Conservation (phyloP, 2,329 filamentous ascomycete species). For the Chaetoscypha palmicola region DNA sequence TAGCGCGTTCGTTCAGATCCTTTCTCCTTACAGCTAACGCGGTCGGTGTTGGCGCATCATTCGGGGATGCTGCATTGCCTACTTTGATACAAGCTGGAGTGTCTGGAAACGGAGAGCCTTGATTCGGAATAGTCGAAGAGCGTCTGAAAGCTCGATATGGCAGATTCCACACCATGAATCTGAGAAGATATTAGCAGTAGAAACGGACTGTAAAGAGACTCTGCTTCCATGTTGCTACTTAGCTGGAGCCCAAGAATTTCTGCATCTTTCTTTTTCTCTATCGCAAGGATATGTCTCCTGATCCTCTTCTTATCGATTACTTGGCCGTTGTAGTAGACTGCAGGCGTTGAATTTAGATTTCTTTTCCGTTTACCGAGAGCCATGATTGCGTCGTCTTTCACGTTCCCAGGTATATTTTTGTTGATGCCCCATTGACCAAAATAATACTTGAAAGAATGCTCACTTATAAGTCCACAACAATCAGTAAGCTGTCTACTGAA, state of each 20-base stretch:
- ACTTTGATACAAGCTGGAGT: constrained; percentile 23
- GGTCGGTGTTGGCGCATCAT: constrained; percentile 24
- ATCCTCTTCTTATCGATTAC: constrained; percentile 26
- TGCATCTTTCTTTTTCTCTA: neutral
- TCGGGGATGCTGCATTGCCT: constrained; percentile 18
- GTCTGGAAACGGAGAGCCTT: neutral
- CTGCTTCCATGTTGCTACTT: constrained; percentile 7
- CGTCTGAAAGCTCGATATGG: constrained; percentile 5
- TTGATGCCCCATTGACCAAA: constrained; percentile 30
- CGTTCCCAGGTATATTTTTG: constrained; percentile 22
- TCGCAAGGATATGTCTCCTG: constrained; percentile 23
- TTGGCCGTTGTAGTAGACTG: constrained; percentile 23
- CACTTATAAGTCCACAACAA: constrained; percentile 19
- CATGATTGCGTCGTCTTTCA: constrained; percentile 22
- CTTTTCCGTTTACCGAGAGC: constrained; percentile 16
- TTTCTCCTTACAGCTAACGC: constrained; percentile 15
- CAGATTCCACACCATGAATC: constrained; percentile 11
- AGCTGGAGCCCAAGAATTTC: neutral
- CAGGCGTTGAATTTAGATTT: constrained; percentile 15
- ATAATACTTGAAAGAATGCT: constrained; percentile 30
- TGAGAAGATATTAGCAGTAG: neutral
- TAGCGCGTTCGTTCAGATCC: constrained; percentile 22
- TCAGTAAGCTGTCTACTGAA: neutral
- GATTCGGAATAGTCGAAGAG: neutral
- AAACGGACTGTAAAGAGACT: neutral